These are phyloP conservation scores for Aspergillus affinis DNA, from an alignment of 495 filamentous ascomycete species.

Conservation along the genomic window DNA sequence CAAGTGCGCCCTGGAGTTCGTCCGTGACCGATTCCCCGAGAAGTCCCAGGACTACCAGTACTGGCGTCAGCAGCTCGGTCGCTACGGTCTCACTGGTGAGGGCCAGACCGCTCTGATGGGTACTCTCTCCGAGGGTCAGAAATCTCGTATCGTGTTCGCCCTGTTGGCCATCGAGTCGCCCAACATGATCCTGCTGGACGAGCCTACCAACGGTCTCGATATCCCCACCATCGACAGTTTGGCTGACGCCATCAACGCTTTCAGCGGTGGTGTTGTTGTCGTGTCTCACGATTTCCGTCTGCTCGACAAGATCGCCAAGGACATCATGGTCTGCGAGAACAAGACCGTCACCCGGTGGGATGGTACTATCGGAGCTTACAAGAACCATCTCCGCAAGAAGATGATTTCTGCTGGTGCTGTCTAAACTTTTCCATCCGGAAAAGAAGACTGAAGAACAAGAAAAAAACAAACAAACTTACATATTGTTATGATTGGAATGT, in stretches of 20 bases:
- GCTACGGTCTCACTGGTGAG: slow-evolving; percentile 88
- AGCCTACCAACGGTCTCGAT: slow-evolving; percentile 99
- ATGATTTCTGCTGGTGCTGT: slow-evolving; percentile 63
- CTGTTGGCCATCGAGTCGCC: slow-evolving; percentile 92
- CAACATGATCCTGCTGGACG: slow-evolving; percentile 97
- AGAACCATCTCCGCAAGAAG: slow-evolving; percentile 98
- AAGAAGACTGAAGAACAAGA: slow-evolving; percentile 1
- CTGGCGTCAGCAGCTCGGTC: slow-evolving; percentile 96
- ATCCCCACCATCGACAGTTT: slow-evolving; percentile 98
- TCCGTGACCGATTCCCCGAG: slow-evolving; percentile 87
- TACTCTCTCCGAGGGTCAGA: slow-evolving; percentile 95
- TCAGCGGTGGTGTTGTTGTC: slow-evolving; percentile 93
- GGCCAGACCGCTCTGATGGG: slow-evolving; percentile 96
- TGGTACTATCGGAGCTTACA: slow-evolving; percentile 88
- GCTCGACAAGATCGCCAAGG: slow-evolving; percentile 99
- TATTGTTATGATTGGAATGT: slow-evolving; percentile 43
- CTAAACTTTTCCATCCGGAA: slow-evolving; percentile 25
- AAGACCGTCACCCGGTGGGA: slow-evolving; percentile 87
- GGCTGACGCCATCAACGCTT: slow-evolving; percentile 96
- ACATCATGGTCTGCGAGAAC: slow-evolving; percentile 99
- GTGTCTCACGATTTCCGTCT: slow-evolving; percentile 98
- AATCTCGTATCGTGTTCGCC: slow-evolving; percentile 96
- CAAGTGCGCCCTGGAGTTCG: slow-evolving; percentile 97
- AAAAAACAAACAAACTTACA: slow-evolving; percentile 1
- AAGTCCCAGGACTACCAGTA: slow-evolving; percentile 98